Evolutionary conservation across 2,329 filamentous ascomycete genomes (phyloP).

Genomic region (Aspergillus sergii): DNA sequence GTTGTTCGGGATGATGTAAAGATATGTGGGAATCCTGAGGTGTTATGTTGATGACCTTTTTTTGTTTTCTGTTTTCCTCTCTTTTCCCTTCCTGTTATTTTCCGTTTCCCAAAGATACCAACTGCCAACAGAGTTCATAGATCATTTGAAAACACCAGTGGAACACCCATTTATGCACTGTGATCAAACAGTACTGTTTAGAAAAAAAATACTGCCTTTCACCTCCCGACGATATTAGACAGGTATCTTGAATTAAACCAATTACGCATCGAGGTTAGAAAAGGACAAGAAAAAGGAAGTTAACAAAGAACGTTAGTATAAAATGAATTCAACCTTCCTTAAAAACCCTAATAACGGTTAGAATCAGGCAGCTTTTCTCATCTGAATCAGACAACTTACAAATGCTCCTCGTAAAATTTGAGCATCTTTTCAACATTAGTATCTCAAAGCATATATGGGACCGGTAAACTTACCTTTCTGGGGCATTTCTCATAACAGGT

Average conservation of each 20-base stretch:
- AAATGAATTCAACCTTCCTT: conserved; percentile 30
- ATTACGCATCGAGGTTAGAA: neutral
- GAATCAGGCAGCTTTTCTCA: neutral
- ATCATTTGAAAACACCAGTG: conserved; percentile 11
- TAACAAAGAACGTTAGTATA: neutral
- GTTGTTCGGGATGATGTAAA: neutral
- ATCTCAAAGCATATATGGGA: neutral
- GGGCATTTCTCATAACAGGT: conserved; percentile 49
- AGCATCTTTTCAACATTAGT: conserved; percentile 44
- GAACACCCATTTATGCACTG: conserved; percentile 18
- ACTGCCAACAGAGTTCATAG: neutral
- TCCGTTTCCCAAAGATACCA: neutral
- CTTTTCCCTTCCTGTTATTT: neutral
- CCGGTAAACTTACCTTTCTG: conserved; percentile 34
- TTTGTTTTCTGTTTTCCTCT: neutral
- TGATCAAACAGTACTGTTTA: conserved; percentile 2
- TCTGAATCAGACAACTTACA: conserved; percentile 37
- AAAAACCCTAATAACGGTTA: conserved; percentile 36
- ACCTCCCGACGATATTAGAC: neutral
- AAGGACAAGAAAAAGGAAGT: conserved; percentile 3
- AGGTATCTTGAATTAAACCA: neutral
- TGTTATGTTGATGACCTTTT: too few relatives aligned
- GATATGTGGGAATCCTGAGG: neutral
- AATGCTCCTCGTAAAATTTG: conserved; percentile 51
- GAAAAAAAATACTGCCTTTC: neutral